Percentiles rank a stretch among this genome's conserved stretches.
Evolutionary conservation across 495 filamentous ascomycete genomes (phyloP).

Genomic region (Xylaria nigripes): DNA sequence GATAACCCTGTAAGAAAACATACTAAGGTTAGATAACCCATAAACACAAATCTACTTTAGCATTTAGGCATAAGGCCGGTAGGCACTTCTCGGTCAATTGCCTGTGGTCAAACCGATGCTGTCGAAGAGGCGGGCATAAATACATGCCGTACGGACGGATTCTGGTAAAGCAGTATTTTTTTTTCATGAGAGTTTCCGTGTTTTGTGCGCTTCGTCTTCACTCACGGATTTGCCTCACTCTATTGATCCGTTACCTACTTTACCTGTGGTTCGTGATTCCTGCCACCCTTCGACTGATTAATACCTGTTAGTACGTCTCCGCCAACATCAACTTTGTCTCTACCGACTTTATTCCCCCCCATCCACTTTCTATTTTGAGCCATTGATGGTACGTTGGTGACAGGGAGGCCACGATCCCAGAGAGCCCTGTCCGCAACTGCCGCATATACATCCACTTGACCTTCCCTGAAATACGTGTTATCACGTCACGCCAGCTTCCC

Average conservation of each 20-base stretch:
- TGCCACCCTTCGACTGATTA: neutral
- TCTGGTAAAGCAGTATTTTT: too few species aligned
- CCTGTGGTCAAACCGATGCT: slow-evolving; percentile 1
- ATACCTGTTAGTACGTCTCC: neutral
- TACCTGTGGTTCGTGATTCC: neutral
- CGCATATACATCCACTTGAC: neutral
- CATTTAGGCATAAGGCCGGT: too few species aligned
- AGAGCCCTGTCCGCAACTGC: neutral
- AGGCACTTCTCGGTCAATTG: neutral
- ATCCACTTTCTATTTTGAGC: neutral
- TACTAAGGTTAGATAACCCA: slow-evolving; percentile 10
- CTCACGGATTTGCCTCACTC: neutral
- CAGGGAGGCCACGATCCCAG: neutral
- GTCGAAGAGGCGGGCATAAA: too few species aligned
- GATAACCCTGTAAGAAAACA: slow-evolving; percentile 29
- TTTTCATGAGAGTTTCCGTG: slow-evolving; percentile 13
- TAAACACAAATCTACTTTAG: neutral
- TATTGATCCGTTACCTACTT: neutral
- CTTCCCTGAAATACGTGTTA: neutral
- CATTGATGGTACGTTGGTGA: neutral
- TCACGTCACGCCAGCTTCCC: too few species aligned
- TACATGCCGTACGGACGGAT: neutral
- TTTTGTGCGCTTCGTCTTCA: slow-evolving; percentile 7
- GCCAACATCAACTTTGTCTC: neutral
- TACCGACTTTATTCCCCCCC: too few species aligned